A percentile compares a stretch with the other conserved stretches of the same genome.
Conservation (phyloP, 257 asterid species). For the Lycium barbarum region DNA sequence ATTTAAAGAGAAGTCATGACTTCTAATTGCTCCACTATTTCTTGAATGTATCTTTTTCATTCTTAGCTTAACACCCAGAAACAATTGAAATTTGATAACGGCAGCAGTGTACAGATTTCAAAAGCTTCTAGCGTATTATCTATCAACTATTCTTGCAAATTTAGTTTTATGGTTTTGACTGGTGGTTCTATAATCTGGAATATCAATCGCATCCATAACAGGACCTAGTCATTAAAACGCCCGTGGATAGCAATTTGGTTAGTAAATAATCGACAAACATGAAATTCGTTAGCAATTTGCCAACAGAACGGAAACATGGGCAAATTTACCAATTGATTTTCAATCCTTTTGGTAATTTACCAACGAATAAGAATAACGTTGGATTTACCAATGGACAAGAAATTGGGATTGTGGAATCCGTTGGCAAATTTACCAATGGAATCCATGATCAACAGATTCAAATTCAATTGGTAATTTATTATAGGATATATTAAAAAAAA, state of each 20-base stretch:
- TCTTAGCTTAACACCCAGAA: background rate
- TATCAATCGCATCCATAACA: too few species aligned
- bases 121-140: background rate
- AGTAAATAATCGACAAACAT: background rate
- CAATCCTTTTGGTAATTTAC: background rate
- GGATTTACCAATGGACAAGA: too few species aligned
- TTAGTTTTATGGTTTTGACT: background rate
- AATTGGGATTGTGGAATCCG: too few species aligned
- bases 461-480: too few species aligned
- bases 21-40: background rate
- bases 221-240: too few species aligned
- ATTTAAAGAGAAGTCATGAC: background rate
- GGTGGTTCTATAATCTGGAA: background rate
- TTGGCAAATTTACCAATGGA: too few species aligned
- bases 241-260: background rate
- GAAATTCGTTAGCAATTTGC: background rate
- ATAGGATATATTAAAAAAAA: too few species aligned
- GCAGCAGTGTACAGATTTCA: background rate
- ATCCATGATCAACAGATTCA: too few species aligned
- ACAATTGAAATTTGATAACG: background rate
- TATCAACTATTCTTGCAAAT: background rate
- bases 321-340: background rate
- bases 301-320: too few species aligned
- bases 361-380: too few species aligned
- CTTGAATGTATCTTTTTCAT: background rate